Base-by-base conservation (phyloP, 805 yeast species). In the Spathaspora arborariae region DNA sequence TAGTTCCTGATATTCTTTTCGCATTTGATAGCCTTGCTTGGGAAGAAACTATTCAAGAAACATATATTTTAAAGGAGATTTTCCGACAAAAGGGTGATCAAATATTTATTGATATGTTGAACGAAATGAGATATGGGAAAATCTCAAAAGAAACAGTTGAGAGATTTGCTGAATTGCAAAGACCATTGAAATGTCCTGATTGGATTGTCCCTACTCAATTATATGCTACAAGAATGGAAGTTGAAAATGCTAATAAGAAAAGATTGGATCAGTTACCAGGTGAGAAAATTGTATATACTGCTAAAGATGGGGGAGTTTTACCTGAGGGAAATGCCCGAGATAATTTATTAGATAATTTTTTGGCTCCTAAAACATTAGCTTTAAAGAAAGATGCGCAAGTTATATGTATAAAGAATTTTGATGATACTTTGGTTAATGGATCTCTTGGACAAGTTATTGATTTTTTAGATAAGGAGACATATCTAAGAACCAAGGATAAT, bases 61-160 rank as follows among this genome's bases (percentile, higher is more conserved):
- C 88, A 0, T 75, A 86, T 35, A 75, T 82, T 36, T 65, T 87
- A 39, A 70, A 74, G 44, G 82, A 80, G 54, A 85, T 87, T 19
- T 87, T 85, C 62, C 76, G 96, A 56, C 96, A 87, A 62, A 81
- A 80, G 58, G 86, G 88, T 20, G 96, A 87, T 59, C 69, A 76
- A 40, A 76, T 70, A 42, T 84, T 87, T 58, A 79, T 86, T 40
- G 76, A 77, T 20, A 86, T 87, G 92, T 69, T 87, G 55, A 84
- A 85, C 60, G 88, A 84, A 46, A 76, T 87, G 70, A 74, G 96
- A 62, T 64, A 75, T 46, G 96, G 94, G 0, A 57, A 60, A 3
- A 78, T 87, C 1, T 67, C 79, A 13, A 63, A 62, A 1, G 70
- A 70, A 11, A 78, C 85, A 4, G 64, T 69, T 10, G 45, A 49